Evolutionary conservation across 164 flowering plant species (phyloP), one percentile per base, ranked within the genome.

Genomic region (Paratinospora sagittata): DNA sequence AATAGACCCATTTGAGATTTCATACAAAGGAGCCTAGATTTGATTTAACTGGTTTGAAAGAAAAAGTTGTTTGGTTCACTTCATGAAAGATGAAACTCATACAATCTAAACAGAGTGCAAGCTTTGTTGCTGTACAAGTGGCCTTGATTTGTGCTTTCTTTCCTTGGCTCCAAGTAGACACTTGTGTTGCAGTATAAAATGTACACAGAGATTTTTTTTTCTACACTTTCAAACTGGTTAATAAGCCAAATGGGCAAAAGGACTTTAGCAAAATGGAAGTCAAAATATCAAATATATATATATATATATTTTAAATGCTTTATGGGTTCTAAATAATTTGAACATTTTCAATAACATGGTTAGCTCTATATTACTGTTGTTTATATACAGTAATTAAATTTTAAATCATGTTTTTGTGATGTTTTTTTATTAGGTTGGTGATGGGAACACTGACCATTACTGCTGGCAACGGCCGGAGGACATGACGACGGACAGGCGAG

Each of bases 381-480:
- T 52, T 21, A 16, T 52, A 6, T 52, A 13, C 17, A 49, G 1
- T 10, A 49, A 49, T 0, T 11, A 49, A 49, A 13, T 11, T 6
- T 19, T 49, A 13, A 4, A 52, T 52, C 19, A 52, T 52, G 58
- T 52, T 17, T 52, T n/a, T 52, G n/a, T 52, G 58, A 8, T 52
- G 21, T 52, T 72, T 63, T 66, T 52, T n/a, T n/a, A 24, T 61
- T 74, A 90, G 98, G 97, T 93, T 65, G 98, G 98, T 62, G 98
- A 93, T 78, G 97, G 97, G 6, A 84, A 84, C 75, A 84, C 85
- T 17, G 98, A 93, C 76, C 98, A 93, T 73, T 83, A 82, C 82
- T 93, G 98, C 79, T 93, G 98, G 98, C 96, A 93, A 79, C 74
- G 98, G 68, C 97, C 98, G 6, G 98, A 93, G 76, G 98, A 93